phyloP scores from a whole-genome alignment of 2,329 filamentous ascomycete species.

The Alternaria alternata region DNA sequence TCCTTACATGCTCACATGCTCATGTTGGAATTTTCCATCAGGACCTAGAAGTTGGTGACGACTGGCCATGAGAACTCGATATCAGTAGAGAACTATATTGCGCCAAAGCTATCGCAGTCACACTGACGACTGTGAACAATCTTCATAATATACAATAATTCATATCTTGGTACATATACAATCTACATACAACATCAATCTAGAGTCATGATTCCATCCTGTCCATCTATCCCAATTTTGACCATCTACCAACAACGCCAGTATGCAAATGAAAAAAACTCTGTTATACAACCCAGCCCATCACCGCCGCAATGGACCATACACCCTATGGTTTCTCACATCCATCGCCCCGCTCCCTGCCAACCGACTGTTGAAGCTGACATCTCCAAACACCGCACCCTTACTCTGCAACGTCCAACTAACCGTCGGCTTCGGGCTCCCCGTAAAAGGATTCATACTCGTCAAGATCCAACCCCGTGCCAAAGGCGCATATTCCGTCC shows the following conservation, averaged over 20 bases:
- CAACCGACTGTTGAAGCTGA: constrained; percentile 26
- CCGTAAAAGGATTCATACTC: constrained; percentile 39
- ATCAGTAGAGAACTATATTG: not conserved
- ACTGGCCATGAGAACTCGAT: not conserved
- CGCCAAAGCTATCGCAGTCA: no score
- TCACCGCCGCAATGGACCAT: constrained; percentile 24
- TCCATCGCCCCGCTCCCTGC: constrained; percentile 17
- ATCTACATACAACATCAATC: constrained; percentile 4
- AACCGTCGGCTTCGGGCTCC: constrained; percentile 27
- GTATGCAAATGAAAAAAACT: not conserved
- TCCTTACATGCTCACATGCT: not conserved
- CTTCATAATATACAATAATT: not conserved
- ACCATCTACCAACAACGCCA: not conserved
- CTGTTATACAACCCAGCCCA: not conserved
- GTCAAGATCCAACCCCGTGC: constrained; percentile 51
- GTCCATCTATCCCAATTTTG: not conserved
- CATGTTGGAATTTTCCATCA: not conserved
- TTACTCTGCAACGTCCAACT: constrained; percentile 54
- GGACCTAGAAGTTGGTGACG: not conserved
- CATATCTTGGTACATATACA: not conserved
- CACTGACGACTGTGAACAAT: not conserved
- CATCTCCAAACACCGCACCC: constrained; percentile 52
- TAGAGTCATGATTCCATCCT: not conserved
- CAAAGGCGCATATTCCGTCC: constrained; percentile 25
- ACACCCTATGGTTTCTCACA: constrained; percentile 35